Evolutionary conservation across 768 basidiomycete species (phyloP).

Genomic region (Lactifluus subvellereus): DNA sequence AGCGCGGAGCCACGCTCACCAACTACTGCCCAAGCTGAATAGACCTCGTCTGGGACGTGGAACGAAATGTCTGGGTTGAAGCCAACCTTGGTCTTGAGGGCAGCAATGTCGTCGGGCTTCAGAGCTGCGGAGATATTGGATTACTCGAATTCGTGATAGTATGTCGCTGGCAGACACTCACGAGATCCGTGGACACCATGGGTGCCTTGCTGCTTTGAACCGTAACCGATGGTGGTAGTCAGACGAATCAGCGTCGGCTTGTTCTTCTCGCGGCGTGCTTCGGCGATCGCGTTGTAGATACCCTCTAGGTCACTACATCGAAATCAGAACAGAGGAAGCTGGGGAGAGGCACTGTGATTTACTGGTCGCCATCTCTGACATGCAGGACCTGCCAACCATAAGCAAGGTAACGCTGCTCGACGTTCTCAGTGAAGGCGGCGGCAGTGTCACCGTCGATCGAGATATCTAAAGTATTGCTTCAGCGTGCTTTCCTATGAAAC

Average conservation of each 20-base stretch:
- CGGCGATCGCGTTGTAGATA: slow-evolving; percentile 73
- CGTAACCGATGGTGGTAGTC: slow-evolving; percentile 88
- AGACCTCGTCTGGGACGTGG: slow-evolving; percentile 77
- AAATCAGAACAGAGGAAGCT: slow-evolving; percentile 14
- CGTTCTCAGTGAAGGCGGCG: slow-evolving; percentile 91
- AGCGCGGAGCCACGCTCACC: too few species aligned
- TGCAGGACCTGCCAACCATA: slow-evolving; percentile 94
- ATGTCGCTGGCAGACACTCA: slow-evolving; percentile 38
- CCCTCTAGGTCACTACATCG: slow-evolving; percentile 58
- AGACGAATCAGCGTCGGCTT: slow-evolving; percentile 87
- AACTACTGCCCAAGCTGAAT: too few species aligned
- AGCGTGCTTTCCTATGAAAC: slow-evolving; percentile 4
- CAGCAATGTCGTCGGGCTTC: slow-evolving; percentile 83
- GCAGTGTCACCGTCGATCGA: slow-evolving; percentile 94
- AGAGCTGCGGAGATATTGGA: slow-evolving; percentile 48
- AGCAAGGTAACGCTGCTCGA: slow-evolving; percentile 77
- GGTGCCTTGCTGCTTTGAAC: slow-evolving; percentile 88
- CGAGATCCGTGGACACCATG: slow-evolving; percentile 93
- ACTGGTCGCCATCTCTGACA: slow-evolving; percentile 73
- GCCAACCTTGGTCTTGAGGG: slow-evolving; percentile 78
- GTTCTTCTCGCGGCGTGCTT: slow-evolving; percentile 65
- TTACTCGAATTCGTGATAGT: slow-evolving; percentile 12
- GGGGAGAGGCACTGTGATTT: background rate
- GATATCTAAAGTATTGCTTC: slow-evolving; percentile 53
- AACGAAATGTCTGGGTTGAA: slow-evolving; percentile 77